phyloP scores from a whole-genome alignment of 208 protist species.

The Blechomonas ayalai region DNA sequence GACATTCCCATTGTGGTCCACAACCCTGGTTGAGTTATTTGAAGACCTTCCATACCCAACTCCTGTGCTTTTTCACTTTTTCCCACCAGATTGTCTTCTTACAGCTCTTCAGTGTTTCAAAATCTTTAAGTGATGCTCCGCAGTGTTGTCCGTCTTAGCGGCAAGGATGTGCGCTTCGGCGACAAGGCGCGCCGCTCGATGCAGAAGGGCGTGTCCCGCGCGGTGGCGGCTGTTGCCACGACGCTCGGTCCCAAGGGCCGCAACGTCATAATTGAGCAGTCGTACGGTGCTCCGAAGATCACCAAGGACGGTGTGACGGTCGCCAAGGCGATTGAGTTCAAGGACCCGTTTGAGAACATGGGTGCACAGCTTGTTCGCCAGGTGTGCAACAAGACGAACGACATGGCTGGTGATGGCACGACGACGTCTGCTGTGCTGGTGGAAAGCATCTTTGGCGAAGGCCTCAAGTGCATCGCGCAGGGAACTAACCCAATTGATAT shows the following conservation, averaged over 20 bases:
- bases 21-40: too few species aligned
- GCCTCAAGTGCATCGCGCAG: conserved; percentile 94
- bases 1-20: too few species aligned
- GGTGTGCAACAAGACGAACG: conserved; percentile 98
- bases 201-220: conserved; percentile 93
- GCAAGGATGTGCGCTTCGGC: conserved; percentile 95
- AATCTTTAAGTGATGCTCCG: conserved; percentile 29
- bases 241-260: conserved; percentile 98
- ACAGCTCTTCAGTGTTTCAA: not conserved
- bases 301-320: conserved; percentile 99
- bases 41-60: too few species aligned
- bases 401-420: conserved; percentile 97
- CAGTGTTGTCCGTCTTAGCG: conserved; percentile 32
- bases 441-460: conserved; percentile 97
- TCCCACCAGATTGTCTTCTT: not conserved
- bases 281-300: conserved; percentile 97
- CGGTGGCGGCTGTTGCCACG: conserved; percentile 94
- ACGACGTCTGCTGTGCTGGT: conserved; percentile 99
- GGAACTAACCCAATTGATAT: conserved; percentile 99
- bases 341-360: conserved; percentile 97
- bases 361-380: conserved; percentile 96
- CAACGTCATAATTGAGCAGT: conserved; percentile 98
- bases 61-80: conserved; percentile 15
- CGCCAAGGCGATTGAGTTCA: conserved; percentile 98
- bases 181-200: conserved; percentile 88